These are phyloP conservation scores for Inga laurina DNA, from an alignment of 306 rosid genomes.

Conservation along the genomic window DNA sequence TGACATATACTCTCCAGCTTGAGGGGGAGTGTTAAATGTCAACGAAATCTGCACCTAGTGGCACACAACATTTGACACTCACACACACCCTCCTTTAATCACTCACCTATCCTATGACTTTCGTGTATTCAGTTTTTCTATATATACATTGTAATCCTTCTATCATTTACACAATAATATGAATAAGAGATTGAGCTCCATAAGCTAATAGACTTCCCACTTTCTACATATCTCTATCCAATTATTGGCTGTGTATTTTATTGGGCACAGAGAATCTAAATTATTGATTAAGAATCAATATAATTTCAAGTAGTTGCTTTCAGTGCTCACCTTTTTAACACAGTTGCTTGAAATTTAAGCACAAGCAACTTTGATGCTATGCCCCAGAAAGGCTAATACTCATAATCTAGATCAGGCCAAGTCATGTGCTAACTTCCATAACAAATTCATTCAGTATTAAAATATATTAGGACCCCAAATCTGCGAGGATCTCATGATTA, in stretches of 20 bases:
- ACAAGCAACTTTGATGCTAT: neutral
- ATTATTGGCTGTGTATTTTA: neutral
- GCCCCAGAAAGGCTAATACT: neutral
- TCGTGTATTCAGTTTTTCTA: no score
- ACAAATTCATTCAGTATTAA: neutral
- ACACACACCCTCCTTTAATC: no score
- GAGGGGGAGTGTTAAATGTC: no score
- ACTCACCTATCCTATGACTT: no score
- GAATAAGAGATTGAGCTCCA: no score
- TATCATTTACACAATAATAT: no score
- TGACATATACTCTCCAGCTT: no score
- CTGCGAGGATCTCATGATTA: slow-evolving; percentile 1
- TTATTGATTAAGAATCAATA: neutral
- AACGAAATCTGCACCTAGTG: no score
- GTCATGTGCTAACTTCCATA: neutral
- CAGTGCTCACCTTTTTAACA: neutral
- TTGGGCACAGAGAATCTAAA: neutral
- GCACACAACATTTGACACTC: no score
- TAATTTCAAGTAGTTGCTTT: neutral
- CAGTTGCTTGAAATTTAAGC: neutral
- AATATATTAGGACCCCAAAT: neutral
- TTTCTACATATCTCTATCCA: neutral
- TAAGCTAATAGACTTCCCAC: no score
- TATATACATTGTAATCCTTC: no score
- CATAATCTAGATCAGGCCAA: neutral